phyloP scores from a whole-genome alignment of 257 asterid species.

The Galeopsis tetrahit region DNA sequence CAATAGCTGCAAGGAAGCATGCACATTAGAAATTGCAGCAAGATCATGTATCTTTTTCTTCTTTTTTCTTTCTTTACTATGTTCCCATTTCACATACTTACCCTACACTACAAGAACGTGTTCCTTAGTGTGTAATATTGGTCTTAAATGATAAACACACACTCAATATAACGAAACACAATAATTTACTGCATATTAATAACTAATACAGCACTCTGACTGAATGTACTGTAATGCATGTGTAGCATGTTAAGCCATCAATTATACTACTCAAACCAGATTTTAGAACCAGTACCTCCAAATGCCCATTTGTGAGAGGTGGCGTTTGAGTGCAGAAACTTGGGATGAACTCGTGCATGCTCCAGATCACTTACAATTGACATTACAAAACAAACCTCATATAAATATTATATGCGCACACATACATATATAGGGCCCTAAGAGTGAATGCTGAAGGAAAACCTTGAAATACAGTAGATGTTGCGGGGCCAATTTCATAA shows the following conservation, averaged over 20 bases:
- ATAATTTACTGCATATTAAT: background rate
- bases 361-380: conserved; percentile 70
- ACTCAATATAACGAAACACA: too few relatives aligned
- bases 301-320: conserved; percentile 98
- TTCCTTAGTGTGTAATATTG: background rate
- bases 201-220: background rate
- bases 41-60: conserved; percentile 1
- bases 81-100: conserved; percentile 15
- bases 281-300: conserved; percentile 61
- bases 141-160: background rate
- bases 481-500: conserved; percentile 55
- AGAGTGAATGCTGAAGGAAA: background rate
- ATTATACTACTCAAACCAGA: conserved; percentile 10
- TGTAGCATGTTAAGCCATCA: conserved; percentile 13
- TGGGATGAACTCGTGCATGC: conserved; percentile 96
- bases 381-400: conserved; percentile 20
- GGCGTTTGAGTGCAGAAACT: conserved; percentile 92
- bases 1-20: conserved; percentile 69
- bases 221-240: background rate
- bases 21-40: conserved; percentile 27
- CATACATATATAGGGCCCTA: background rate
- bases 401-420: too few relatives aligned
- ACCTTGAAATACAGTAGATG: conserved; percentile 50
- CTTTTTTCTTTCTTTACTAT: background rate
- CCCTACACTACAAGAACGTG: conserved; percentile 3